phyloP scores from a whole-genome alignment of 495 filamentous ascomycete species.

The Neurospora africana region DNA sequence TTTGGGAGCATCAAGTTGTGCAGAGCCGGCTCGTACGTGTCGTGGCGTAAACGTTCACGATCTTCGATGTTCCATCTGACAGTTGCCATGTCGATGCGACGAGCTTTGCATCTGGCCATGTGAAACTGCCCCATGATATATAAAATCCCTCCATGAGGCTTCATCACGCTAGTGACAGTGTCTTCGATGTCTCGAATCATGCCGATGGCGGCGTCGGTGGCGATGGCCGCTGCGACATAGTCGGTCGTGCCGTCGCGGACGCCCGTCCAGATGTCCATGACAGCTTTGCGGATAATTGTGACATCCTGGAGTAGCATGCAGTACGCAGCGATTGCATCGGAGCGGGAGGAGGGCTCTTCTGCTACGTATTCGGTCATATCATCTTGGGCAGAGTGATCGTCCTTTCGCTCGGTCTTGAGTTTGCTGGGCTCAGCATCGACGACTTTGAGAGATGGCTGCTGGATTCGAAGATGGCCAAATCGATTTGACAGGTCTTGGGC shows the following conservation, averaged over 20 bases:
- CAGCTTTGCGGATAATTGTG: background rate
- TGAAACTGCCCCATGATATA: background rate
- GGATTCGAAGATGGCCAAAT: background rate
- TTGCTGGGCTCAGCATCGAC: background rate
- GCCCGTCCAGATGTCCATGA: background rate
- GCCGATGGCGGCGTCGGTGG: background rate
- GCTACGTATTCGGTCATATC: background rate
- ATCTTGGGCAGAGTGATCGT: background rate
- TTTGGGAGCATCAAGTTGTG: background rate
- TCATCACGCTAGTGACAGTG: background rate
- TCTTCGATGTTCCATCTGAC: background rate
- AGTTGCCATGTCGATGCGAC: too few species aligned
- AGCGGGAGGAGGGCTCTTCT: background rate
- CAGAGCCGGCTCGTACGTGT: background rate
- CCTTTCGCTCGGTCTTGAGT: background rate
- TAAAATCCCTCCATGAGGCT: background rate
- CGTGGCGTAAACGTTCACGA: background rate
- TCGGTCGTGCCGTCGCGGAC: background rate
- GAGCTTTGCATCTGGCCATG: too few species aligned
- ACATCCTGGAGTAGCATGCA: background rate
- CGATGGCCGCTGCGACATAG: background rate
- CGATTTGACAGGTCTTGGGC: background rate
- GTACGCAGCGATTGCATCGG: background rate
- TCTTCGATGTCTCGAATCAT: background rate
- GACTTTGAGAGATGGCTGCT: background rate